Conservation (phyloP, 306 rosid genomes). For the Sophora flavescens region DNA sequence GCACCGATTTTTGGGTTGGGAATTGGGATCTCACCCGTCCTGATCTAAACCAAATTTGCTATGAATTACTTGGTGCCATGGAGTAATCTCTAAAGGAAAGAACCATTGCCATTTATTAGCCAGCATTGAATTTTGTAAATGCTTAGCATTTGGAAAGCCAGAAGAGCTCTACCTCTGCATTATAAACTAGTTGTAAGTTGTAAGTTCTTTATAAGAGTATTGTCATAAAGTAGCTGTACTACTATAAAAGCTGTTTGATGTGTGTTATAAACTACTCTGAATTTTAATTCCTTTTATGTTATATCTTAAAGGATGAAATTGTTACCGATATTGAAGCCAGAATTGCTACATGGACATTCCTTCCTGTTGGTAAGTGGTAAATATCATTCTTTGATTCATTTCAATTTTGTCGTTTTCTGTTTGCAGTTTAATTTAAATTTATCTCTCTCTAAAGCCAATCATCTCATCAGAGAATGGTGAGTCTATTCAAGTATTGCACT, state of each 20-base stretch:
- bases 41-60: no score
- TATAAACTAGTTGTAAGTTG: background rate
- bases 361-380: conserved; percentile 69
- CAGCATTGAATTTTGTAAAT: no score
- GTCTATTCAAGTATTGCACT: conserved; percentile 86
- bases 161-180: background rate
- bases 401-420: conserved; percentile 5
- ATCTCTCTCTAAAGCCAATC: background rate
- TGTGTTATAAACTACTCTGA: conserved; percentile 23
- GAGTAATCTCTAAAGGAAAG: no score
- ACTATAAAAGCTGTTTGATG: conserved; percentile 12
- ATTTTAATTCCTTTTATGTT: conserved; percentile 43
- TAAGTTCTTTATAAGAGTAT: conserved; percentile 11
- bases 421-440: background rate
- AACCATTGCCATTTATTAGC: no score
- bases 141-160: background rate
- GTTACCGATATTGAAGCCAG: conserved; percentile 70
- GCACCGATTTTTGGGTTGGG: no score
- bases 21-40: no score
- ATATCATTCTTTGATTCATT: conserved; percentile 22
- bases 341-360: conserved; percentile 92
- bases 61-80: no score
- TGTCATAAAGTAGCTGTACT: conserved; percentile 1
- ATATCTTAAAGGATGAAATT: conserved; percentile 72
- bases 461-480: conserved; percentile 83